Base-by-base conservation (phyloP, 2,329 filamentous ascomycete species). In the Rutstroemia sp. region DNA sequence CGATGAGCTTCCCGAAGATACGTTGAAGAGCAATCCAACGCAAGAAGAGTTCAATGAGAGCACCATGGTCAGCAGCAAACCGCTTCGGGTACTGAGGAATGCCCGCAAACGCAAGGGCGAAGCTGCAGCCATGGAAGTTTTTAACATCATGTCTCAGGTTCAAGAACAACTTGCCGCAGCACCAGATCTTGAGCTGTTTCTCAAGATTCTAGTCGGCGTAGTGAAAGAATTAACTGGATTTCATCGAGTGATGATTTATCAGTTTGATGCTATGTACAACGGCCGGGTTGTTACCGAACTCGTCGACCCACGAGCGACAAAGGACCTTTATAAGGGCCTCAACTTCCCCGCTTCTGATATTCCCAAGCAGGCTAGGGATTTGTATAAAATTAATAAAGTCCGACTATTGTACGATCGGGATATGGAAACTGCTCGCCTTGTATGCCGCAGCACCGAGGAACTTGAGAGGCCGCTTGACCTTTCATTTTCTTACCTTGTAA, bases 161-260 rank as follows among this genome's bases (percentile, higher is more conserved):
- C 90, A 95, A 68, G 90, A 95, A 64, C 91, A 95, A 69, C 75
- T 96, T 12, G 81, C 88, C 4, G 80, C 83, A 25, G 88, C 90
- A 1, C 77, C 83, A 0, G 85, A 79, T 58, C 74, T 95, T 0
- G 84, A 90, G 1, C 77, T 71, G 1, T 90, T 96, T 58, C 74
- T 95, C 39, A 92, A 94, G 65, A 85, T 92, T 5, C 72, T 94
- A 3, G 87, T 92, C 0, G 90, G 90, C 0, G 87, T 96, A 7
- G 82, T 95, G 37, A 95, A 95, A 67, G 91, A 96, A 66, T 70
- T 96, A 49, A 95, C 90, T 0, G 90, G 91, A 0, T 96, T 96
- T 62, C 91, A 95, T 67, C 87, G 91, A 12, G 89, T 95, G 49
- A 92, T 96, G 88, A 80, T 96, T 2, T 96, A 95, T 66, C 90